Base-by-base conservation (phyloP, 139 green algal species). In the Chlamydomonas sp. region DNA sequence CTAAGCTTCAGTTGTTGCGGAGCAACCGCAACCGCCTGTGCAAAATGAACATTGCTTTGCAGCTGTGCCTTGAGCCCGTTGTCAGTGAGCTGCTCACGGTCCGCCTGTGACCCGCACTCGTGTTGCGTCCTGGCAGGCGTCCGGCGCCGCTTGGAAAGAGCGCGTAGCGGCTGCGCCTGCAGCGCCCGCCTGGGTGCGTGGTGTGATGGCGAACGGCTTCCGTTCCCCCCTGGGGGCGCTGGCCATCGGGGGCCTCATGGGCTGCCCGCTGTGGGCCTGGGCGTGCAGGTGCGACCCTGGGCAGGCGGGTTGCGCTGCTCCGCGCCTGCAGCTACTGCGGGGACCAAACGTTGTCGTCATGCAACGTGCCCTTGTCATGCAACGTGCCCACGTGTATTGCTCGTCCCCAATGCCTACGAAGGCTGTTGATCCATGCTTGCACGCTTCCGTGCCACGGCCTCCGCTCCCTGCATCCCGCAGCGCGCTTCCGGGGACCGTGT, bases 241-340 rank as follows among this genome's bases (percentile, higher is more conserved):
- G 78, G 84, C 90, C 10, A 62, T 96, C 4, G 64, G 60, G 1
- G 93, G 93, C 0, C 92, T 96, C 2, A 93, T 93, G 79, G 92
- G 92, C 20, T 91, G 85, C 74, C 93, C 93, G 5, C 74, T 96
- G 61, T 95, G 92, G 92, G 57, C 93, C 3, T 95, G 89, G 88
- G 83, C 85, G 4, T 73, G 71, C 18, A 78, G 77, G 87, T 87
- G n/a, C 59, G 78, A 76, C n/a, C 17, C 15, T 6, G 31, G 10
- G 62, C 59, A 20, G 18, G 63, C 57, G 20, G 18, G n/a, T 12
- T 85, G 75, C 9, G 49, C 12, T 18, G 10, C 9, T 71, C 66
- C 9, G 66, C 66, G 66, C 12, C 66, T 18, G 10, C 12, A 14
- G 10, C 66, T 18, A 71, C 3, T 57, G 64, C 5, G 12, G 2